Evolutionary conservation across 148 eudicot species (phyloP).

Genomic region (Nepenthes mirabilis): DNA sequence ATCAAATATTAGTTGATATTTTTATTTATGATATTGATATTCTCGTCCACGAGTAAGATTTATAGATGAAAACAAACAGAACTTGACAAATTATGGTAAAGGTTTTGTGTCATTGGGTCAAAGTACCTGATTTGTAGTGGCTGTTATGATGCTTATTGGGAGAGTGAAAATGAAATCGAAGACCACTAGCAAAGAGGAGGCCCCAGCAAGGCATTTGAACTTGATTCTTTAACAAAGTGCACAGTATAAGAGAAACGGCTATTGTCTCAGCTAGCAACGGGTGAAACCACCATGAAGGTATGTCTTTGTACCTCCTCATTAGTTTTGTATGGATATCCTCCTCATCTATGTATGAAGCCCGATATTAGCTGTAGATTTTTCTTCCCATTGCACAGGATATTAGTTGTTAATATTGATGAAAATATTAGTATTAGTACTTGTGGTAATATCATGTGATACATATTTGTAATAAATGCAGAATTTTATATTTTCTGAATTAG

Average conservation of each 20-base stretch:
- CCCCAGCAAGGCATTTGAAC: slow-evolving; percentile 99
- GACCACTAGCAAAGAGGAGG: slow-evolving; percentile 68
- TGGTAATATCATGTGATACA: no score
- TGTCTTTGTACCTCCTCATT: slow-evolving; percentile 77
- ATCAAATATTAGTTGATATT: no score
- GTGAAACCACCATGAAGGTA: slow-evolving; percentile 95
- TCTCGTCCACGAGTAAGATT: no score
- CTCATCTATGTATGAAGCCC: slow-evolving; percentile 65
- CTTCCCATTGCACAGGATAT: slow-evolving; percentile 35
- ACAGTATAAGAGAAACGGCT: slow-evolving; percentile 44
- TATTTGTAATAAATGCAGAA: no score
- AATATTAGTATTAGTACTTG: background rate
- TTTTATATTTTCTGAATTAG: no score
- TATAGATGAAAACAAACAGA: no score
- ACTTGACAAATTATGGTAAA: no score
- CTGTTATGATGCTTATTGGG: slow-evolving; percentile 93
- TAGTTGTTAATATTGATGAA: no score
- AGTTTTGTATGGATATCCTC: slow-evolving; percentile 81
- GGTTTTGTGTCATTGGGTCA: no score
- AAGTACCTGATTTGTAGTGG: slow-evolving; percentile 96
- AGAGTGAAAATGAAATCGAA: slow-evolving; percentile 84
- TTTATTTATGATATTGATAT: no score
- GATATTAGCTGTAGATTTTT: slow-evolving; percentile 59
- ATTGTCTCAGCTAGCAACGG: slow-evolving; percentile 49
- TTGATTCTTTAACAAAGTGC: slow-evolving; percentile 56